These are phyloP conservation scores for Bathelium albidoporum DNA, from an alignment of 495 filamentous ascomycete genomes.

Conservation along the genomic window DNA sequence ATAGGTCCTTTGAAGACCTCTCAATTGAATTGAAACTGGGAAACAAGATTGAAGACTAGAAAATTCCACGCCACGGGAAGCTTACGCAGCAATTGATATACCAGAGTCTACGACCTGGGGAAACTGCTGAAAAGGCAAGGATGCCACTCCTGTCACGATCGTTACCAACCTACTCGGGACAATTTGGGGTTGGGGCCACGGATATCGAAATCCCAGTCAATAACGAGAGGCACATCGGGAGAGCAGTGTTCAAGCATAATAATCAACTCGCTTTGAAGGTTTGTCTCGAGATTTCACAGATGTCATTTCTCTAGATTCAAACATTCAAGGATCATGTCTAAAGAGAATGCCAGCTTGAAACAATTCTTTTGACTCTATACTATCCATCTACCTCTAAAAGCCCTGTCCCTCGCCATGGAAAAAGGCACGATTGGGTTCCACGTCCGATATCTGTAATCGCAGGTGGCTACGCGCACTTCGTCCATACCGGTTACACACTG, in stretches of 20 bases:
- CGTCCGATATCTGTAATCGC: conserved; percentile 39
- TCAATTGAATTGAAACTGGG: no score
- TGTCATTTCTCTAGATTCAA: background rate
- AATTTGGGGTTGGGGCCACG: conserved; percentile 37
- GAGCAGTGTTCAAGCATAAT: conserved; percentile 31
- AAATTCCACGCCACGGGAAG: no score
- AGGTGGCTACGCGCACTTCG: conserved; percentile 40
- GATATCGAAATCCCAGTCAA: conserved; percentile 38
- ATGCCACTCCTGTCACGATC: conserved; percentile 35
- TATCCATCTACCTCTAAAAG: conserved; percentile 33
- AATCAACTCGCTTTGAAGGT: conserved; percentile 30
- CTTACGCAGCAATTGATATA: no score
- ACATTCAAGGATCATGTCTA: background rate
- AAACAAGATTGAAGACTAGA: no score
- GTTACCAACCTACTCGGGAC: conserved; percentile 39
- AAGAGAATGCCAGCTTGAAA: conserved; percentile 27
- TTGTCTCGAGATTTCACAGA: background rate
- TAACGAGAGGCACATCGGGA: conserved; percentile 23
- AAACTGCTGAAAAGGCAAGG: background rate
- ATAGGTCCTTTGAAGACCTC: no score
- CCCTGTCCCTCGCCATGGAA: conserved; percentile 5
- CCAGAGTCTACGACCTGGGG: background rate
- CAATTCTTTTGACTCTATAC: conserved; percentile 41
- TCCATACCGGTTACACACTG: conserved; percentile 34
- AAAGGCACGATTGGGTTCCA: conserved; percentile 40